Base-by-base conservation (phyloP, 257 asterid genomes). In the Petunia secreta region DNA sequence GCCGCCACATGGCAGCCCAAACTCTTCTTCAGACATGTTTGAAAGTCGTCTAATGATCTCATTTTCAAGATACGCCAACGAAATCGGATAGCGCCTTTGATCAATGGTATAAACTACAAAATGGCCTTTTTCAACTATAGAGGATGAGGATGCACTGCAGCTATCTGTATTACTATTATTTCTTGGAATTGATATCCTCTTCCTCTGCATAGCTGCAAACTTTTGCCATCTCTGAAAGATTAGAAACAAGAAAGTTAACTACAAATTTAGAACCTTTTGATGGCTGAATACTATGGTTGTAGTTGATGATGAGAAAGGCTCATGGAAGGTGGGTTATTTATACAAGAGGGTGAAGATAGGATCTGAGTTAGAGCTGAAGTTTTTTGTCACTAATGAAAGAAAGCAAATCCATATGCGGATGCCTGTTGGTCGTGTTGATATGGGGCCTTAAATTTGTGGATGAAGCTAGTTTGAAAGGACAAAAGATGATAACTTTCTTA, bases 61-160 rank as follows among this genome's bases (percentile, higher is more conserved):
- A 36, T 80, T 82, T 80, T 75, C 79, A 38, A 87, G 87, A 39
- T 77, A 80, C 40, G 68, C 57, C 8, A 88, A 63, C 0, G 88
- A 88, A 66, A 86, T 41, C 0, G 81, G 55, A n/a, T 75, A 88
- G 50, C 89, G 71, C 36, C 57, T 59, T 79, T 82, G 34, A 63
- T 88, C 87, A 52, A 6, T 34, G 6, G 91, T 75, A 44, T 85
- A 88, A 36, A 85, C 76, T 1, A 83, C 75, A 79, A 88, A 81
- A 77, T 85, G 86, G 54, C 91, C 91, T 54, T 84, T 88, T 63
- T 83, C 83, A 7, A 80, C 81, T n/a, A 67, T 10, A 0, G 8
- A 36, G 14, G 79, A 1, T 34, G 54, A 15, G 1, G 36, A 44
- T 3, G 46, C 48, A 54, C 14, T n/a, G 36, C 38, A 16, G 7